These are phyloP conservation scores for Elsinoe fawcettii DNA, from an alignment of 2,329 filamentous ascomycete genomes.

Conservation along the genomic window DNA sequence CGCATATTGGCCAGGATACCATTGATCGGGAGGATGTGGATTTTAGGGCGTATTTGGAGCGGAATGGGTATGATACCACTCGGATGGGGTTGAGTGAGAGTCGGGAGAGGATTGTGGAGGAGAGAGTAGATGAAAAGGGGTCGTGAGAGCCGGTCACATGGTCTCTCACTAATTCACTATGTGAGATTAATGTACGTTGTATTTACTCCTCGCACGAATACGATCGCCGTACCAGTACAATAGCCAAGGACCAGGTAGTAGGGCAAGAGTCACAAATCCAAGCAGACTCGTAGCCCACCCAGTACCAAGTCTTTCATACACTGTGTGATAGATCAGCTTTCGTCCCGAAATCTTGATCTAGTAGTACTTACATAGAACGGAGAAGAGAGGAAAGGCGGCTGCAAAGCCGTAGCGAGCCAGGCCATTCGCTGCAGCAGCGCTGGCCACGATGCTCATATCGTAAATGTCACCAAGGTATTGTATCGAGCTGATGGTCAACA, in stretches of 20 bases:
- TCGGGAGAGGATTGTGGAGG: conserved; percentile 16
- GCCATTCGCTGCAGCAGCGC: conserved; percentile 28
- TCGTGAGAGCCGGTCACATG: no score
- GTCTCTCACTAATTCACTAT: no score
- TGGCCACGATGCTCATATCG: conserved; percentile 28
- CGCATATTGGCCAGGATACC: conserved; percentile 73
- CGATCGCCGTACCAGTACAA: conserved; percentile 27
- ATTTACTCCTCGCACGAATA: conserved; percentile 22
- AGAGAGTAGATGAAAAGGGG: not conserved
- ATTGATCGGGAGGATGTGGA: conserved; percentile 68
- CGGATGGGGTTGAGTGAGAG: conserved; percentile 24
- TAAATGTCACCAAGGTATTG: conserved; percentile 40
- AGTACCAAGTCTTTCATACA: conserved; percentile 20
- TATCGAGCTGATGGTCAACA: conserved; percentile 22
- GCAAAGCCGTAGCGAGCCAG: conserved; percentile 28
- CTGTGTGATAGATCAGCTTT: not conserved
- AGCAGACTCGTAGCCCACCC: conserved; percentile 32
- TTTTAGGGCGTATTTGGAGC: conserved; percentile 66
- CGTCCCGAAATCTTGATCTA: not conserved
- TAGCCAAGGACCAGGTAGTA: conserved; percentile 34
- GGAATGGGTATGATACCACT: conserved; percentile 64
- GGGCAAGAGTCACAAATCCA: conserved; percentile 31
- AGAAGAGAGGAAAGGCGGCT: conserved; percentile 29
- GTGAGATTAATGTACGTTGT: no score
- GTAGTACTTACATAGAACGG: conserved; percentile 22